Conservation (phyloP, 192 early-diverging fungal species). For the Linnemannia zychae region DNA sequence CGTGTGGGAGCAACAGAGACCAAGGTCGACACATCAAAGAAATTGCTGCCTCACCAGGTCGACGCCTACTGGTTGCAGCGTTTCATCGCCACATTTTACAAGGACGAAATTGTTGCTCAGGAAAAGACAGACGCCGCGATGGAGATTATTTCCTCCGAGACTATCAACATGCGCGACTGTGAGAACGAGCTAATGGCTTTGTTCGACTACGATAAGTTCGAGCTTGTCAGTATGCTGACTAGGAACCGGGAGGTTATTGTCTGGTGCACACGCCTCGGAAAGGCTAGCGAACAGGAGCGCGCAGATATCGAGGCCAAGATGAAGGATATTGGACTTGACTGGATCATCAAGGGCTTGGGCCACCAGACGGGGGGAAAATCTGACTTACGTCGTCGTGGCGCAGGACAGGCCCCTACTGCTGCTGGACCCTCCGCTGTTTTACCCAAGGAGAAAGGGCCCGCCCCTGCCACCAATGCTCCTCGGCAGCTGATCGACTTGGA, state of each 20-base stretch:
- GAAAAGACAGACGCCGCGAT: slow-evolving; percentile 86
- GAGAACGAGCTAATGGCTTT: slow-evolving; percentile 98
- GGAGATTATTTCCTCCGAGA: slow-evolving; percentile 76
- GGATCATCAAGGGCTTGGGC: slow-evolving; percentile 81
- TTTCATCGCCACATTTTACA: slow-evolving; percentile 82
- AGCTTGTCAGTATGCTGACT: slow-evolving; percentile 90
- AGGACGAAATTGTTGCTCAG: slow-evolving; percentile 89
- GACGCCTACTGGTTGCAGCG: slow-evolving; percentile 99
- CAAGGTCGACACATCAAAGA: slow-evolving; percentile 59
- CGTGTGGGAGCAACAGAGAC: slow-evolving; percentile 63
- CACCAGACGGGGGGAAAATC: slow-evolving; percentile 46
- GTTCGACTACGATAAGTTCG: slow-evolving; percentile 98
- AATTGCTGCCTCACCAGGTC: slow-evolving; percentile 80
- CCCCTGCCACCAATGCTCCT: slow-evolving; percentile 66
- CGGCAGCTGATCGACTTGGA: slow-evolving; percentile 85
- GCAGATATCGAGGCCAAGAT: slow-evolving; percentile 75
- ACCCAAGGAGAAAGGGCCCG: slow-evolving; percentile 65
- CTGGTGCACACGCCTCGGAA: slow-evolving; percentile 91
- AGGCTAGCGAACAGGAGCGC: slow-evolving; percentile 74
- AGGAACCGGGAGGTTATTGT: slow-evolving; percentile 90
- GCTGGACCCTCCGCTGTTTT: slow-evolving; percentile 54
- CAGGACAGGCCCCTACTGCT: slow-evolving; percentile 66
- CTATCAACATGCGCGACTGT: slow-evolving; percentile 80
- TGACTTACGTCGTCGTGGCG: slow-evolving; percentile 66
- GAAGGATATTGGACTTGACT: slow-evolving; percentile 72